phyloP scores from a whole-genome alignment of 345 rosid species.

The Toxicodendron radicans region DNA sequence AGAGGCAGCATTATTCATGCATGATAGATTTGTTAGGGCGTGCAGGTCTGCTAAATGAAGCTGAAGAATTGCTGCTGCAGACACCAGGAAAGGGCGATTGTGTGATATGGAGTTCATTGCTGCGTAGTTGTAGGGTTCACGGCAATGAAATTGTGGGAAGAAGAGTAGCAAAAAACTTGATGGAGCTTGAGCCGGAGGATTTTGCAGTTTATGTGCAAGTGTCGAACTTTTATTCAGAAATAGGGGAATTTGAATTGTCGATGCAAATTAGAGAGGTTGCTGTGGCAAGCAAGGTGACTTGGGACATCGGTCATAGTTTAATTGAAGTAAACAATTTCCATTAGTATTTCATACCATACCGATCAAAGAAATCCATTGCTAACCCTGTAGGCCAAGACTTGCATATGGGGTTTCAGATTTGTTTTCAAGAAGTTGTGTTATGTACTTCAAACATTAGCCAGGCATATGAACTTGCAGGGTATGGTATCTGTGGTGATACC shows the following conservation, averaged over 20 bases:
- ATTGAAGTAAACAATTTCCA: slow-evolving; percentile 32
- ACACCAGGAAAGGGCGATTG: slow-evolving; percentile 48
- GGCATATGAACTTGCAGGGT: no score
- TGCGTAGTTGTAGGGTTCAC: slow-evolving; percentile 69
- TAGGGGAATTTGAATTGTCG: slow-evolving; percentile 60
- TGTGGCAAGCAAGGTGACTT: slow-evolving; percentile 47
- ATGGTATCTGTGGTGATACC: no score
- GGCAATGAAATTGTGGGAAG: slow-evolving; percentile 59
- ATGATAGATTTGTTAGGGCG: slow-evolving; percentile 83
- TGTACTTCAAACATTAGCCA: no score
- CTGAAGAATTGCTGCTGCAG: slow-evolving; percentile 56
- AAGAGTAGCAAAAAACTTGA: slow-evolving; percentile 60
- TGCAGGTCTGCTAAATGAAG: slow-evolving; percentile 67
- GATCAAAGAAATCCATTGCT: slow-evolving; percentile 2
- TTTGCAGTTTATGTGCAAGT: slow-evolving; percentile 59
- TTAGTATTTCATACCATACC: slow-evolving; percentile 10
- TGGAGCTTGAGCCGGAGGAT: slow-evolving; percentile 54
- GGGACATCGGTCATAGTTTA: slow-evolving; percentile 64
- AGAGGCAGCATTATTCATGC: slow-evolving; percentile 61
- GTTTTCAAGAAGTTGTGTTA: slow-evolving; percentile 19
- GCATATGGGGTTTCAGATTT: slow-evolving; percentile 23
- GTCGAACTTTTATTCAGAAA: slow-evolving; percentile 66
- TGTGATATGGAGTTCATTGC: slow-evolving; percentile 76
- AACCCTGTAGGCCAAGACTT: neutral
- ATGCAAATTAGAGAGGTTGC: slow-evolving; percentile 52